Base-by-base conservation (phyloP, 1,139 yeast genomes). In the Saccharomyces hybrid region DNA sequence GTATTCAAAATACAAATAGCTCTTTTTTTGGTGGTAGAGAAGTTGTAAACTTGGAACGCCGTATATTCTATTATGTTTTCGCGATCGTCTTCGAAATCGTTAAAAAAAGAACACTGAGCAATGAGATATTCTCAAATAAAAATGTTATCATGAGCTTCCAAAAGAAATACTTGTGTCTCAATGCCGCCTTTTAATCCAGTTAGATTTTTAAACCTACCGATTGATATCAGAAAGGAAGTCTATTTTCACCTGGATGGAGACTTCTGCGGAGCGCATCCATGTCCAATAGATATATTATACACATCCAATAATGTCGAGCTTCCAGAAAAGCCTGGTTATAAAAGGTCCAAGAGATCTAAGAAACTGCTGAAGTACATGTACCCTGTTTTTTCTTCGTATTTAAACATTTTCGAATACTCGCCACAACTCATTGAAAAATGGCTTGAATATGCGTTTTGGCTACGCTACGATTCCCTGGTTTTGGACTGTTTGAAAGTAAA, bases 401-500 rank as follows among this genome's bases (percentile, higher is more conserved):
- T 66, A n/a, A 57, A 55, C 6, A 59, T 62, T 23, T 67, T 66
- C 54, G 66, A 62, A 34, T 63, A 66, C 49, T 52, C 60, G n/a
- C 63, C 63, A 1, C 52, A 54, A 6, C 52, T 67, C 26, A 53
- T 67, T 4, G 56, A 54, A 11, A 42, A 52, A 13, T 69, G 71
- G 71, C 49, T 66, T 2, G 58, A 57, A 8, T 63, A 59, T 50
- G 55, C 65, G 3, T 50, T 59, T 4, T 65, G 69, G 66, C 49
- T 68, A 25, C 52, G 68, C 16, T 67, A 65, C 52, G 72, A 69
- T 54, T 53, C 63, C 13, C 56, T 69, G 16, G 59, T 65, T 8
- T 51, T 66, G 41, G 72, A 69, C 56, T 62, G 63, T 49, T 48
- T 69, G 31, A 51, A 69, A 32, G 14, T 68, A 9, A 65, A 66